These are phyloP conservation scores for Penicillium sp. DNA, from an alignment of 2,329 filamentous ascomycete species.

Conservation along the genomic window DNA sequence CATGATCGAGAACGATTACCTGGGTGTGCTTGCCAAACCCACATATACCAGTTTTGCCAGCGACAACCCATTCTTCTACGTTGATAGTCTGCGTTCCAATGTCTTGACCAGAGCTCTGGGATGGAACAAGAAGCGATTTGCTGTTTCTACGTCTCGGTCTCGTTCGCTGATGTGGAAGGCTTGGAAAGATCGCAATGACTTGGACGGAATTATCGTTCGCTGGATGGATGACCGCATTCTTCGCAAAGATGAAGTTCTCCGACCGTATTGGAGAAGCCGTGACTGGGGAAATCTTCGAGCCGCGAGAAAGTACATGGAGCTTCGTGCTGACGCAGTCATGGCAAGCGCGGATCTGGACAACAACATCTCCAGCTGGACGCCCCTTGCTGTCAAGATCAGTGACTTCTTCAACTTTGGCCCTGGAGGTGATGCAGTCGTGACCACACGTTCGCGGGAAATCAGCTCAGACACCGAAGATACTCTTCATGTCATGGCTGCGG, in stretches of 20 bases:
- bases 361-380: slow-evolving; percentile 49
- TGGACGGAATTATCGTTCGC: slow-evolving; percentile 46
- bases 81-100: slow-evolving; percentile 35
- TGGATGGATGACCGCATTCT: slow-evolving; percentile 49
- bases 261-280: slow-evolving; percentile 43
- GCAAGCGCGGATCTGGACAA: slow-evolving; percentile 48
- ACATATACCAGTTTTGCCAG: slow-evolving; percentile 40
- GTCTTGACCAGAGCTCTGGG: slow-evolving; percentile 29
- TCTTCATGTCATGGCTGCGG: slow-evolving; percentile 48
- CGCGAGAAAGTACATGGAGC: slow-evolving; percentile 42
- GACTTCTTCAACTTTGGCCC: slow-evolving; percentile 49
- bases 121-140: slow-evolving; percentile 31
- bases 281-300: slow-evolving; percentile 39
- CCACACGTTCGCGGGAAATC: slow-evolving; percentile 45
- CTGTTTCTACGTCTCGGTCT: slow-evolving; percentile 44
- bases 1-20: slow-evolving; percentile 48
- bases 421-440: slow-evolving; percentile 49
- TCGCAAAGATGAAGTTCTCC: slow-evolving; percentile 42
- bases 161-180: slow-evolving; percentile 48
- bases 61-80: slow-evolving; percentile 49
- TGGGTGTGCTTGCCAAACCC: slow-evolving; percentile 41
- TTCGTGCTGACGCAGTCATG: slow-evolving; percentile 46
- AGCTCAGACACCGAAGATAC: slow-evolving; percentile 45
- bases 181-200: slow-evolving; percentile 43
- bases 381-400: slow-evolving; percentile 47